Conservation (phyloP, 306 rosid genomes). For the Cicer judaicum region DNA sequence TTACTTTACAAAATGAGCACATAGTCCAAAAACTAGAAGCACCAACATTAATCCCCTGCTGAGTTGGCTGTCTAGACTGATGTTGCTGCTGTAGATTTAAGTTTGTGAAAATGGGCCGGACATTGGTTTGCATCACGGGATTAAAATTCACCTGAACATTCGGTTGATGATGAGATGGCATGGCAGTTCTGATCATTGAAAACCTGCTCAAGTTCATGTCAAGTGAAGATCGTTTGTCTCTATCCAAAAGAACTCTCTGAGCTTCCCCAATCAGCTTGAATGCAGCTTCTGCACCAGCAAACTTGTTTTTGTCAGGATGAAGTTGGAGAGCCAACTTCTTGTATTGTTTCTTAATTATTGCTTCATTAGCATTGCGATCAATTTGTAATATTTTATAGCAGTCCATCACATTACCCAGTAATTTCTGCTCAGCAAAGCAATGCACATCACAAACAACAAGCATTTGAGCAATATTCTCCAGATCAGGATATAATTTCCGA, state of each 20-base stretch:
- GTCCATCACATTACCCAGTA: constrained; percentile 60
- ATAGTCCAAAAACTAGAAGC: constrained; percentile 73
- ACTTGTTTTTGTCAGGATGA: constrained; percentile 98
- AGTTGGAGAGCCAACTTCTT: constrained; percentile 90
- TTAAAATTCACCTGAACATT: constrained; percentile 49
- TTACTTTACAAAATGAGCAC: constrained; percentile 72
- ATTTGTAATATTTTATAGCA: constrained; percentile 90
- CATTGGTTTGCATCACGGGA: constrained; percentile 55
- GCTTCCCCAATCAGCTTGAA: constrained; percentile 95
- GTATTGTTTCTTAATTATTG: constrained; percentile 79
- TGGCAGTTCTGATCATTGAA: constrained; percentile 46
- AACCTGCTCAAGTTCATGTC: constrained; percentile 58
- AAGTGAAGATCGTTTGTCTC: constrained; percentile 62
- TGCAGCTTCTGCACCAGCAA: constrained; percentile 93
- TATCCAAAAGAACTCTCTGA: constrained; percentile 80
- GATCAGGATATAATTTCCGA: constrained; percentile 73
- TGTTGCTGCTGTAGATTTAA: constrained; percentile 51
- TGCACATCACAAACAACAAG: constrained; percentile 90
- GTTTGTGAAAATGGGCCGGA: constrained; percentile 51
- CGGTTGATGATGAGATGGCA: constrained; percentile 52
- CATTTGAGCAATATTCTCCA: constrained; percentile 82
- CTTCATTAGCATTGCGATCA: constrained; percentile 73
- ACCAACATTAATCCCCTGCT: constrained; percentile 50
- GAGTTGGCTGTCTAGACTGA: constrained; percentile 58
- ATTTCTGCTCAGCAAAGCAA: constrained; percentile 68